Base-by-base conservation (phyloP, 2,329 filamentous ascomycete species). In the Colletotrichum sp. region DNA sequence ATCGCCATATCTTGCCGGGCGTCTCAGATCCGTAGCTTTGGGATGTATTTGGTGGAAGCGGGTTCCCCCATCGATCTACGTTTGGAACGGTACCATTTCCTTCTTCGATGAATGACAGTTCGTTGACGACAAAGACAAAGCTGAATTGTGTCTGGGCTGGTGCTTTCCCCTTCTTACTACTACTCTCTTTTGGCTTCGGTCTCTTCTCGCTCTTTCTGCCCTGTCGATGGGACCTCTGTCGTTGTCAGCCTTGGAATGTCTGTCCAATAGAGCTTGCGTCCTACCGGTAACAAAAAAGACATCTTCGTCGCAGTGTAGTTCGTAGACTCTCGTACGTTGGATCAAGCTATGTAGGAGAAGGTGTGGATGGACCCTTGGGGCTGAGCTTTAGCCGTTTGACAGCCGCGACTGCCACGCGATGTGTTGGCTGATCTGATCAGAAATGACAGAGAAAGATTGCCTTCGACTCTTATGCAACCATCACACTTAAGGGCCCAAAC, bases 121-220 rank as follows among this genome's bases (percentile, higher is more conserved):
- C 82, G 73, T 86, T 86, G 60, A 86, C 80, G 4, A 85, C 80
- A 30, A 88, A 88, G 2, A 87, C 76, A 71, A 88, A 88, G 39
- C 80, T 82, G 3, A 81, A 70, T 15, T 30, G 21, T 34, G 26
- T 16, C 3, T 30, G n/a, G 34, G n/a, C 7, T 8, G n/a, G 12
- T 8, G 30, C 8, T 16, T 24, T 52, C 2, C 69, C 71, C 15
- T 74, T 71, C 13, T 57, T 73, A 15, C 18, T 15, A n/a, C 62
- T 18, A 9, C 24, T 24, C 3, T 62, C 52, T n/a, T 49, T 65
- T 7, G 28, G 21, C 5, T 18, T 60, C 4, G 26, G 32, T 10
- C 55, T 70, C 60, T 28, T 77, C 18, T 71, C 62, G 16, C 32
- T 34, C 24, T 49, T 71, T 2, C 3, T 72, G 24, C 32, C n/a